phyloP scores from a whole-genome alignment of 352 stramenopile genomes.

The Globisporangium rhizosaccharum region DNA sequence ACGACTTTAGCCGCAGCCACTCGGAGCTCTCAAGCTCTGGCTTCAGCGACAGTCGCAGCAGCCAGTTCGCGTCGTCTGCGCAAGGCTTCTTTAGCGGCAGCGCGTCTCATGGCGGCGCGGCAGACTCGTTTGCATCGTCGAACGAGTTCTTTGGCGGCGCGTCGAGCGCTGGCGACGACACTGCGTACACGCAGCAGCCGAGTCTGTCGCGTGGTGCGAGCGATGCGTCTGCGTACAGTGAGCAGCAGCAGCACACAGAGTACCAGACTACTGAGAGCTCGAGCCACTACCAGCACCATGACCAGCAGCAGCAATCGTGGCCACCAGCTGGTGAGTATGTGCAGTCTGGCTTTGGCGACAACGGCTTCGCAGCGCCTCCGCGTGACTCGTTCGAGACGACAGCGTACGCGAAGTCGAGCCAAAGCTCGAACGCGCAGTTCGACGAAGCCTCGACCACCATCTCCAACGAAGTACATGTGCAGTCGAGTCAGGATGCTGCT shows the following conservation, averaged over 20 bases:
- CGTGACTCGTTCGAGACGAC: conserved; percentile 5
- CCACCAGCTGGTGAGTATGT: conserved; percentile 7
- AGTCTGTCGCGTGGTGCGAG: conserved; percentile 29
- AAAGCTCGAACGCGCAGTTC: neutral
- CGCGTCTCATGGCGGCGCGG: neutral
- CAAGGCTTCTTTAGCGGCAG: conserved; percentile 11
- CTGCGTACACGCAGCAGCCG: conserved; percentile 15
- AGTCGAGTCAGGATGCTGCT: neutral
- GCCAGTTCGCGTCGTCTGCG: conserved; percentile 5
- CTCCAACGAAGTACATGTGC: too few relatives aligned
- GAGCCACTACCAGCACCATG: conserved; percentile 9
- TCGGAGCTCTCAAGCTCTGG: conserved; percentile 9
- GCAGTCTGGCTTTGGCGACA: conserved; percentile 1
- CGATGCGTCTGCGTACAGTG: conserved; percentile 30
- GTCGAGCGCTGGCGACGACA: conserved; percentile 1
- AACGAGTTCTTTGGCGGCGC: conserved; percentile 19
- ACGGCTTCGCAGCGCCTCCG: neutral
- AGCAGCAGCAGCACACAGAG: conserved; percentile 13
- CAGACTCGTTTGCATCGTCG: conserved; percentile 11
- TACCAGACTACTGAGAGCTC: conserved; percentile 16
- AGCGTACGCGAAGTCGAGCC: neutral
- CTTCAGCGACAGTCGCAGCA: conserved; percentile 8
- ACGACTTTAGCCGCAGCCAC: conserved; percentile 4
- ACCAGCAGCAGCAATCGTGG: conserved; percentile 11
- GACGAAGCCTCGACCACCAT: neutral